phyloP scores from a whole-genome alignment of 1,139 yeast species.

The Yarrowia galli region DNA sequence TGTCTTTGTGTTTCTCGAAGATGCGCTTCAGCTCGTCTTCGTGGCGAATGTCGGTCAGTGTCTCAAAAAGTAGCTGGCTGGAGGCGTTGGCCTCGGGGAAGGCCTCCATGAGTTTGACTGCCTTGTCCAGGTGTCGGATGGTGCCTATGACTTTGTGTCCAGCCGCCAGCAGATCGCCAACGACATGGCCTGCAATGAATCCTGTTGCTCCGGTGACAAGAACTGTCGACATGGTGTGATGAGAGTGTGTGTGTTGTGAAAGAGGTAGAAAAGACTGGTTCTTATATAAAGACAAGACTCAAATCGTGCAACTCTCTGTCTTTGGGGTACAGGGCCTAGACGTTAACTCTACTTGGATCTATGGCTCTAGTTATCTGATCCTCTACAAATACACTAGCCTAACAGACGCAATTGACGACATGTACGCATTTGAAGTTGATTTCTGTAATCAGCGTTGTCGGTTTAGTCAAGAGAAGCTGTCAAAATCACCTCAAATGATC shows the following conservation, averaged over 20 bases:
- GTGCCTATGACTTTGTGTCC: constrained; percentile 65
- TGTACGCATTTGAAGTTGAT: too few species aligned
- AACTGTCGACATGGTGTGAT: constrained; percentile 45
- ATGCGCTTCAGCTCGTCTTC: constrained; percentile 25
- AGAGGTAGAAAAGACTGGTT: not conserved
- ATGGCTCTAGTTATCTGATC: too few species aligned
- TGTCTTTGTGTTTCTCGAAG: constrained; percentile 41
- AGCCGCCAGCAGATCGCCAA: constrained; percentile 48
- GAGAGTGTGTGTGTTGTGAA: not conserved
- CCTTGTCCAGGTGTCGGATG: constrained; percentile 59
- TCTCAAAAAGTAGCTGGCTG: constrained; percentile 39
- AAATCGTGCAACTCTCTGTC: too few species aligned
- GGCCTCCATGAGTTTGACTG: constrained; percentile 52
- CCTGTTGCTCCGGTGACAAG: constrained; percentile 68
- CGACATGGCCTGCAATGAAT: constrained; percentile 62
- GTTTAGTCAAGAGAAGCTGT: too few species aligned
- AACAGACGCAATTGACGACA: too few species aligned
- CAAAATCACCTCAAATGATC: too few species aligned
- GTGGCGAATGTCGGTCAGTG: constrained; percentile 5
- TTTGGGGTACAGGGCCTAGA: too few species aligned
- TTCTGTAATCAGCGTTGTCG: too few species aligned
- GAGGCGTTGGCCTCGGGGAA: constrained; percentile 48
- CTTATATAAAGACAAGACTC: too few species aligned
- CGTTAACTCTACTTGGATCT: too few species aligned
- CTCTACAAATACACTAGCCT: too few species aligned